Conservation (phyloP, 2,329 filamentous ascomycete genomes). For the Fusarium verrucosum region DNA sequence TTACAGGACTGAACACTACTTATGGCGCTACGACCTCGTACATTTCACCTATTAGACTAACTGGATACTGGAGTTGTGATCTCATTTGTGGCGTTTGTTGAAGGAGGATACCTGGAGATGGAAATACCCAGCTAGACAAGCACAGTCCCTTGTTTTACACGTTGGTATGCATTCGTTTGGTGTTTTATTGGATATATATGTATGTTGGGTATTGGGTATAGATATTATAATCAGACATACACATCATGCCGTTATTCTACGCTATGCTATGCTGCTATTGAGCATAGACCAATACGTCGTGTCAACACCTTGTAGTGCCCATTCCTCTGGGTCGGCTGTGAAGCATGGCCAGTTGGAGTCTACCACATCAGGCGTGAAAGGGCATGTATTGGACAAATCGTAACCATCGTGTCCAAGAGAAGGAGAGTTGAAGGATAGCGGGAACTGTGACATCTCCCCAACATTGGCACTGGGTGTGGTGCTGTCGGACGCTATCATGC, state of each 20-base stretch:
- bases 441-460: constrained; percentile 16
- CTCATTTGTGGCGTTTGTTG: constrained; percentile 41
- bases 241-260: constrained; percentile 1
- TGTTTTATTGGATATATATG: constrained; percentile 20
- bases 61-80: constrained; percentile 34
- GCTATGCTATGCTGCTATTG: constrained; percentile 39
- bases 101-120: constrained; percentile 31
- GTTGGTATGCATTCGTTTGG: constrained; percentile 28
- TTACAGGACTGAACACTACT: constrained; percentile 50
- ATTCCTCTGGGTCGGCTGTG: constrained; percentile 49
- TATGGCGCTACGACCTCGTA: background rate
- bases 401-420: constrained; percentile 6
- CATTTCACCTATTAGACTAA: constrained; percentile 22
- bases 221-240: constrained; percentile 29
- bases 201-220: constrained; percentile 37
- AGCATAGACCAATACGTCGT: constrained; percentile 50
- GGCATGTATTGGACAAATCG: constrained; percentile 12
- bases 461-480: constrained; percentile 20
- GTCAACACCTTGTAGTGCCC: constrained; percentile 55
- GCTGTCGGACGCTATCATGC: constrained; percentile 19
- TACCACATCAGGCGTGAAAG: constrained; percentile 23
- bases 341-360: constrained; percentile 39
- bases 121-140: constrained; percentile 44
- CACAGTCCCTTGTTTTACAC: constrained; percentile 33
- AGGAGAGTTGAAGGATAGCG: constrained; percentile 17